These are phyloP conservation scores for Limnomonas spitsbergensis DNA, from an alignment of 139 green algal genomes.

Conservation along the genomic window DNA sequence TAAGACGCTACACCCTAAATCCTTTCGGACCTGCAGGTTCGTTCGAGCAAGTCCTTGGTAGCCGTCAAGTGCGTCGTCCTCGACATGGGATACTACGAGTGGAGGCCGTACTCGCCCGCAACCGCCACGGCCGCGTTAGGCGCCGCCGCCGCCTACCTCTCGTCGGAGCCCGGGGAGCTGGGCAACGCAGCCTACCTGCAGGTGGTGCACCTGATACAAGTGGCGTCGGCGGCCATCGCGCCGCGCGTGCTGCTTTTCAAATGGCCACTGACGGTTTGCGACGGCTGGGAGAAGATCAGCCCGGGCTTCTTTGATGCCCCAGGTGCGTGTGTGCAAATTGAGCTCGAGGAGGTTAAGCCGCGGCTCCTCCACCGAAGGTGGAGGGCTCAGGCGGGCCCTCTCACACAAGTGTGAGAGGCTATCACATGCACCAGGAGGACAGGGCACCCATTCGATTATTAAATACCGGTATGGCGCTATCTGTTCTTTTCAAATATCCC, in stretches of 20 bases:
- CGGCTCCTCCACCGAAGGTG: no score
- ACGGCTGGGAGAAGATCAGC: constrained; percentile 41
- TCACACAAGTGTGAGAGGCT: no score
- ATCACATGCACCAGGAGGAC: no score
- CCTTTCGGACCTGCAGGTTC: neutral
- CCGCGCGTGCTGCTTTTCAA: constrained; percentile 45
- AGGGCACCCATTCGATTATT: no score
- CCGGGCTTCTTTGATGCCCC: constrained; percentile 54
- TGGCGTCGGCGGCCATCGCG: constrained; percentile 23
- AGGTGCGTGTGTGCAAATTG: constrained; percentile 7
- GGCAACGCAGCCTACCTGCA: neutral
- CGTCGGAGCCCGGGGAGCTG: no score
- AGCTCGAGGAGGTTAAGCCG: no score
- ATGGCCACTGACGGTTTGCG: constrained; percentile 36
- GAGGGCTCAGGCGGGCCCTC: no score
- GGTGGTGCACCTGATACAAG: constrained; percentile 39
- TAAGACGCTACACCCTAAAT: neutral
- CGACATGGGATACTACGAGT: constrained; percentile 22
- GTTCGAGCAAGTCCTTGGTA: neutral
- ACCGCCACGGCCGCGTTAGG: neutral
- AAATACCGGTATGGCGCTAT: no score
- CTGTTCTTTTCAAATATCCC: constrained; percentile 53
- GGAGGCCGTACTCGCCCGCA: neutral
- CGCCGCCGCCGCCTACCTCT: neutral
- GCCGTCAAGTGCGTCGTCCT: constrained; percentile 5